Base-by-base conservation (phyloP, 129 eudicot species). In the Daucus carota region DNA sequence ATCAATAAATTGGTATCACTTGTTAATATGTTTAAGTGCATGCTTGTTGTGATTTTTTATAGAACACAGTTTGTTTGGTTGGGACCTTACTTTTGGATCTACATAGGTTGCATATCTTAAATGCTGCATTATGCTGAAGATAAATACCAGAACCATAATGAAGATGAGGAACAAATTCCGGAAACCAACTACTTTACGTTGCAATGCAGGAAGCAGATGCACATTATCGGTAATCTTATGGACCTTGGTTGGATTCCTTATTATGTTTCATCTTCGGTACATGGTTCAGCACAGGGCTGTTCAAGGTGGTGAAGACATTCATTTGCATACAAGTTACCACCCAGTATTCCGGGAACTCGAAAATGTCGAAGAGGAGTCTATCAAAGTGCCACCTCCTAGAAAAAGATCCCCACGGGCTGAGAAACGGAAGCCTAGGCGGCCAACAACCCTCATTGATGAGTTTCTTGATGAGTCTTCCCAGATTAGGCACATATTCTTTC, bases 401-500 rank as follows among this genome's bases (percentile, higher is more conserved):
- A 95, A 79, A 72, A 84, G 97, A 18, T 95, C 99, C 47, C 94
- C 96, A n/a, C 97, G 99, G 74, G 99, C 99, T 41, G 85, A 76
- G 36, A 91, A 95, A 81, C 83, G 97, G 74, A 89, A 75, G 80
- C 99, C 97, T 42, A 91, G 78, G 76, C 79, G 81, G 54, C 83
- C 88, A 15, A 89, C 90, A 33, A 86, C 92, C 4, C 57, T 95
- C 68, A 82, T 95, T 44, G 99, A 95, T 72, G 99, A 95, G 79
- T 95, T 89, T 84, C 96, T 95, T 69, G 97, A 95, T 16, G 97
- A 91, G 75, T 72, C 92, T 48, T 95, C 99, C 76, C 97, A 85
- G 77, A 85, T 95, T 82, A 86, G 97, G 92, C 86, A 85, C 75
- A 16, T 89, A 50, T 95, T 95, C 63, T 95, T 95, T 81, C 99